A percentile compares a stretch with the other conserved stretches of the same genome.
phyloP scores from a whole-genome alignment of 192 early-diverging fungal species.

The Podila epicladia region DNA sequence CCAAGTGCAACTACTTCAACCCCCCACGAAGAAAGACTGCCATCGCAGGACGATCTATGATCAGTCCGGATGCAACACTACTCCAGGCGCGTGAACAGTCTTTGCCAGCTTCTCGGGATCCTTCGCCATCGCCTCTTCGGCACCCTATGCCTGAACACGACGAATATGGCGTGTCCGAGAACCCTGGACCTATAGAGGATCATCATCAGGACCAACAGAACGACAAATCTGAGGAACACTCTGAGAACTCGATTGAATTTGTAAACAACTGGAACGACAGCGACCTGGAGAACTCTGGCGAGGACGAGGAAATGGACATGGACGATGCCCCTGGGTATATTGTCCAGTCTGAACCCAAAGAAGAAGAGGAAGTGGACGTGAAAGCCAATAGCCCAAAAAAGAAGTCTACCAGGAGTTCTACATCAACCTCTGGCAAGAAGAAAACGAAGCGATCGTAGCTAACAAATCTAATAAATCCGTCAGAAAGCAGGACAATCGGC shows the following conservation, averaged over 20 bases:
- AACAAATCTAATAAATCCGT: no score
- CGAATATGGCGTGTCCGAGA: neutral
- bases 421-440: no score
- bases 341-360: conserved; percentile 8
- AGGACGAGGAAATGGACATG: conserved; percentile 8
- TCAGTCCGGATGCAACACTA: conserved; percentile 23
- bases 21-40: conserved; percentile 51
- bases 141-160: conserved; percentile 10
- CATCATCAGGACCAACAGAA: conserved; percentile 1
- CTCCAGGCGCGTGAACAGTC: conserved; percentile 33
- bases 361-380: neutral
- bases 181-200: neutral
- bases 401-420: no score
- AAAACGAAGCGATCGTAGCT: no score
- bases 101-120: conserved; percentile 35
- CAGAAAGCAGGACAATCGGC: no score
- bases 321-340: conserved; percentile 17
- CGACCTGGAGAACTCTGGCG: conserved; percentile 19
- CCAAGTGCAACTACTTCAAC: conserved; percentile 67
- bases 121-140: conserved; percentile 32
- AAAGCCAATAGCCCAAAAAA: no score
- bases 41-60: neutral
- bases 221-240: conserved; percentile 4
- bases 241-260: conserved; percentile 40
- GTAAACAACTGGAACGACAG: conserved; percentile 53